Evolutionary conservation across 2,329 filamentous ascomycete species (phyloP).

Genomic region (Fusarium falciforme): DNA sequence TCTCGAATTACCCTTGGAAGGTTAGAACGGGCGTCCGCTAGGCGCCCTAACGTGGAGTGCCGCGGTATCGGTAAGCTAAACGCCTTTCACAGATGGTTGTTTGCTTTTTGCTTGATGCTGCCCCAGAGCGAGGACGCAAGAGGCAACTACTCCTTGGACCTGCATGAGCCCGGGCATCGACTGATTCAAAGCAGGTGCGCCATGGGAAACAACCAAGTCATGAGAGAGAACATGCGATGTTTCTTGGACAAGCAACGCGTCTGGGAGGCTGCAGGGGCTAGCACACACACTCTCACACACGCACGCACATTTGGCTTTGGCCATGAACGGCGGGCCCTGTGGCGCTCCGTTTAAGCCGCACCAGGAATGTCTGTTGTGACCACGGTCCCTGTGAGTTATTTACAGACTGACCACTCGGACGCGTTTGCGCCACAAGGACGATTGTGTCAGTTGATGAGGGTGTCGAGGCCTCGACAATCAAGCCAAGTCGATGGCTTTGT

Average conservation of each 20-base stretch:
- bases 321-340: constrained; percentile 39
- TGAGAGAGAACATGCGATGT: constrained; percentile 31
- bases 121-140: constrained; percentile 1
- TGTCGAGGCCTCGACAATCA: background rate
- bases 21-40: background rate
- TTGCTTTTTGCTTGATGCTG: background rate
- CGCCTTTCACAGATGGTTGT: background rate
- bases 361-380: constrained; percentile 27
- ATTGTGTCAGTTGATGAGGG: background rate
- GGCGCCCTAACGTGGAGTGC: constrained; percentile 8
- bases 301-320: constrained; percentile 30
- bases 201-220: constrained; percentile 32
- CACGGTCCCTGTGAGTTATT: constrained; percentile 30
- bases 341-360: constrained; percentile 29
- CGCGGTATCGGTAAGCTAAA: constrained; percentile 26
- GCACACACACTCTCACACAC: constrained; percentile 26
- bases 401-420: constrained; percentile 6
- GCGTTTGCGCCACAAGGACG: constrained; percentile 17
- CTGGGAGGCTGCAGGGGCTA: constrained; percentile 39
- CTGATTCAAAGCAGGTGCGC: constrained; percentile 29
- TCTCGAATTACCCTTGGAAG: constrained; percentile 4
- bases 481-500: background rate
- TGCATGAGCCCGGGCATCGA: constrained; percentile 15
- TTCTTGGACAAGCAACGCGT: constrained; percentile 12
- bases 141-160: constrained; percentile 3